Evolutionary conservation across 2,329 filamentous ascomycete species (phyloP), one percentile per base, ranked within the genome.

Genomic region (Lecanicillium sp.): DNA sequence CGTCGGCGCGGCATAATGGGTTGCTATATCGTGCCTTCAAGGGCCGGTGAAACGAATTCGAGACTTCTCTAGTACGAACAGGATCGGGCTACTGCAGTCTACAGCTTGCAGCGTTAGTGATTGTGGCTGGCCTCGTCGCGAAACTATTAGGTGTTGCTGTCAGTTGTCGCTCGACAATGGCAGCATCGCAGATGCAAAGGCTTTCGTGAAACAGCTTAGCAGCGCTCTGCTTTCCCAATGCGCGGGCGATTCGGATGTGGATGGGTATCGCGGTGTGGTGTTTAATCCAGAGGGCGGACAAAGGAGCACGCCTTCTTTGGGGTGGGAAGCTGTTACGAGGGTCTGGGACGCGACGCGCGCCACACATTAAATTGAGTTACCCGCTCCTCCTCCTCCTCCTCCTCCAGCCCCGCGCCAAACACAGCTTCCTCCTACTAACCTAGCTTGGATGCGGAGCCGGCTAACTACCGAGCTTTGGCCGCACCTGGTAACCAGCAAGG

Each of bases 1-100:
- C 59, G 55, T 49, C 58, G 58, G 51, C 58, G 57, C 54, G 57
- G 50, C 58, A 62, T 62, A 25, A 25, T 25, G 22, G 22, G 22
- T n/a, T n/a, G n/a, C 22, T 25, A 25, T 7, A 25, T 6, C 22
- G 22, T 7, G 22, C 22, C 30, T 4, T 11, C 30, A 15, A 33
- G 11, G 14, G 22, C 22, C 11, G 22, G 11, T 11, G 22, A 25
- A 11, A 6, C 11, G 22, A 11, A 11, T 6, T 6, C 22, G 7
- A 11, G 22, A 6, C 11, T 25, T 25, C 22, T 25, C 22, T 6
- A 7, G 22, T 11, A 11, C 7, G 22, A 25, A 25, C 7, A 25
- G 22, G 11, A 11, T 25, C 22, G 22, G 22, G 6, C 22, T 25
- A 25, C 22, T 11, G 22, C 6, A 25, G 22, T n/a, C n/a, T n/a